Conservation (phyloP, 176 grass and related monocot genomes). For the Oryza australiensis region DNA sequence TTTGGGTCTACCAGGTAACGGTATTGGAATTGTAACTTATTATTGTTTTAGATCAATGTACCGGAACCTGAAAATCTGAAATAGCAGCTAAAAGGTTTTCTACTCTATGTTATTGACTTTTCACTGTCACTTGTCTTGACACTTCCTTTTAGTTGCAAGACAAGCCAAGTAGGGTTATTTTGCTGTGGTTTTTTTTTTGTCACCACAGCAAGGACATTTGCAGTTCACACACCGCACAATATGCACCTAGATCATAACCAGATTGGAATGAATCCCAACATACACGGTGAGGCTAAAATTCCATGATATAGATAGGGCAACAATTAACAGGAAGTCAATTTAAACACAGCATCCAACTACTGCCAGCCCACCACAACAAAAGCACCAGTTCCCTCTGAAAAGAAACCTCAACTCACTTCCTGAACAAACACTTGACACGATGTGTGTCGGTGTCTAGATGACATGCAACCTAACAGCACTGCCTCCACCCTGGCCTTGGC, state of each 20-base stretch:
- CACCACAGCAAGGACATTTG: background rate
- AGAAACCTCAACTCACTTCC: constrained; percentile 25
- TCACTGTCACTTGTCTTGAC: background rate
- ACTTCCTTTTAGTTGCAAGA: background rate
- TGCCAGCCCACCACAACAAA: constrained; percentile 15
- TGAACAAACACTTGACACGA: constrained; percentile 28
- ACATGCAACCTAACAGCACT: constrained; percentile 61
- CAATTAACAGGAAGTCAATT: background rate
- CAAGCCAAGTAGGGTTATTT: background rate
- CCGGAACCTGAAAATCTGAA: background rate
- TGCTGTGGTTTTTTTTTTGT: background rate
- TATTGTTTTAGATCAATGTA: background rate
- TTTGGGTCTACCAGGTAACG: background rate
- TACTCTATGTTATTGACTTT: background rate
- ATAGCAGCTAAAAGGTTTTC: background rate
- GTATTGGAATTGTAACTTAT: background rate
- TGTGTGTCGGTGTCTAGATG: constrained; percentile 10
- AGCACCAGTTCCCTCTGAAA: constrained; percentile 19
- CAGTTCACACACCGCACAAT: background rate
- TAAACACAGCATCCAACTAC: constrained; percentile 14
- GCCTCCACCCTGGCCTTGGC: constrained; percentile 59
- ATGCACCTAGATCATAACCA: background rate
- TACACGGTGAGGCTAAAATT: background rate
- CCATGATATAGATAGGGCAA: background rate
- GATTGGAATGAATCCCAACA: background rate